Percentiles rank a stretch among this genome's conserved stretches.
Conservation (phyloP, 2,329 filamentous ascomycete species). For the Scedosporium boydii region DNA sequence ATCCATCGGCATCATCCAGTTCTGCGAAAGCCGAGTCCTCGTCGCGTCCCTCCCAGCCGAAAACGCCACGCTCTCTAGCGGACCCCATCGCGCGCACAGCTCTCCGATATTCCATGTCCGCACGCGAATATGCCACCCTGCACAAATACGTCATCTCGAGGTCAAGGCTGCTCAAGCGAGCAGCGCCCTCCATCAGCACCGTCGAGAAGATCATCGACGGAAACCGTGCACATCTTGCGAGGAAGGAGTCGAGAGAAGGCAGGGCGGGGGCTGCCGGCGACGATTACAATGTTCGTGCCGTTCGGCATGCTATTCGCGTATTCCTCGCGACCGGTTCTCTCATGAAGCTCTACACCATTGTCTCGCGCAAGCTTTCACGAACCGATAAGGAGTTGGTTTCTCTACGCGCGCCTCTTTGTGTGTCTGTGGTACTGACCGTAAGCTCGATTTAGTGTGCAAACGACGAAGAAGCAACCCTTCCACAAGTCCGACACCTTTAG, state of each 20-base stretch:
- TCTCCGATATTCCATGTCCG: conserved; percentile 75
- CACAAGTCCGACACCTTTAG: conserved; percentile 62
- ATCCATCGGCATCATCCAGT: not conserved
- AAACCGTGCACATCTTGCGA: conserved; percentile 7
- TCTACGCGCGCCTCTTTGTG: conserved; percentile 2
- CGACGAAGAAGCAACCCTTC: conserved; percentile 39
- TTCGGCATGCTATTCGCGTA: conserved; percentile 40
- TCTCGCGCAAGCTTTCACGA: conserved; percentile 38
- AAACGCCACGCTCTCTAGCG: conserved; percentile 6
- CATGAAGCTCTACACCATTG: conserved; percentile 52
- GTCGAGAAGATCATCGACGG: conserved; percentile 31
- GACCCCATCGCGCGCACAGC: conserved; percentile 77
- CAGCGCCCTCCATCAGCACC: conserved; percentile 44
- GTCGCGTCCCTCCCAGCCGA: not conserved
- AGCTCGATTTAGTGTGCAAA: conserved; percentile 13
- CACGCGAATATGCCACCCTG: conserved; percentile 75
- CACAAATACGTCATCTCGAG: conserved; percentile 76
- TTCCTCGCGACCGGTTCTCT: conserved; percentile 43
- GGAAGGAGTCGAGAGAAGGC: not conserved
- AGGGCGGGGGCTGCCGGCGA: conserved; percentile 25
- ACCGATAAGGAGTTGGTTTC: conserved; percentile 31
- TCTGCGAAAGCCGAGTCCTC: not conserved
- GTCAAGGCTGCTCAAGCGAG: conserved; percentile 46
- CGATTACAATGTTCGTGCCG: conserved; percentile 60
- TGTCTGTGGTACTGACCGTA: not conserved